These are phyloP conservation scores for Prunus salicina DNA, from an alignment of 306 rosid species.

Conservation along the genomic window DNA sequence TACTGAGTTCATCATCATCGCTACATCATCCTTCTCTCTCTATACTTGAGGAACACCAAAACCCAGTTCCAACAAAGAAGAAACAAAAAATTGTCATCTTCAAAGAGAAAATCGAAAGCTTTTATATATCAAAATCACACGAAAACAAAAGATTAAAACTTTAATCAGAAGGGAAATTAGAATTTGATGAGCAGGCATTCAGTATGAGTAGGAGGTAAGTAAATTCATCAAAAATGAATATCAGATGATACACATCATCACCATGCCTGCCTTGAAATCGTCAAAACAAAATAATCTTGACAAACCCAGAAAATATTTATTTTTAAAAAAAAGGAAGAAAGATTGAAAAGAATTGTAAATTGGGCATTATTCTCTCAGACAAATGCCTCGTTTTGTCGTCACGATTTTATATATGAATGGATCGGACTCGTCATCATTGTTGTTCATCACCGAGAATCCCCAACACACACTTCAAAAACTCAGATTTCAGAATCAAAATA, in stretches of 20 bases:
- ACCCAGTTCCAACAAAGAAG: not conserved
- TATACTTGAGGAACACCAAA: not conserved
- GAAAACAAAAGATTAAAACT: fast-evolving
- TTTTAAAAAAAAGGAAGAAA: too few relatives aligned
- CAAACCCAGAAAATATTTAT: not conserved
- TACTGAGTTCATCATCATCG: constrained; percentile 45
- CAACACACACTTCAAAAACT: not conserved
- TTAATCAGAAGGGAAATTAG: not conserved
- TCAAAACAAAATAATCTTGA: too few relatives aligned
- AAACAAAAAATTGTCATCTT: not conserved
- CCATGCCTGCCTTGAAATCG: constrained; percentile 25
- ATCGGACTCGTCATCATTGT: constrained; percentile 86
- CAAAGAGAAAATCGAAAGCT: too few relatives aligned
- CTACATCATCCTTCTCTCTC: constrained; percentile 28
- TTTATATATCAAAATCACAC: not conserved
- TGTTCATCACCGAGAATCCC: constrained; percentile 72
- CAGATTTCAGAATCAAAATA: not conserved
- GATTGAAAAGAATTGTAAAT: not conserved
- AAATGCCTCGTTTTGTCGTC: constrained; percentile 93
- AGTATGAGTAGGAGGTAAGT: constrained; percentile 84
- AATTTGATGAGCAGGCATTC: constrained; percentile 40
- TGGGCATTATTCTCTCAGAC: constrained; percentile 65
- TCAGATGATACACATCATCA: constrained; percentile 53
- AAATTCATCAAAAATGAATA: constrained; percentile 34
- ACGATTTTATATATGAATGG: constrained; percentile 58